A percentile compares a stretch with the other conserved stretches of the same genome.
phyloP scores from a whole-genome alignment of 208 protist genomes.

The Zelonia costaricensis region DNA sequence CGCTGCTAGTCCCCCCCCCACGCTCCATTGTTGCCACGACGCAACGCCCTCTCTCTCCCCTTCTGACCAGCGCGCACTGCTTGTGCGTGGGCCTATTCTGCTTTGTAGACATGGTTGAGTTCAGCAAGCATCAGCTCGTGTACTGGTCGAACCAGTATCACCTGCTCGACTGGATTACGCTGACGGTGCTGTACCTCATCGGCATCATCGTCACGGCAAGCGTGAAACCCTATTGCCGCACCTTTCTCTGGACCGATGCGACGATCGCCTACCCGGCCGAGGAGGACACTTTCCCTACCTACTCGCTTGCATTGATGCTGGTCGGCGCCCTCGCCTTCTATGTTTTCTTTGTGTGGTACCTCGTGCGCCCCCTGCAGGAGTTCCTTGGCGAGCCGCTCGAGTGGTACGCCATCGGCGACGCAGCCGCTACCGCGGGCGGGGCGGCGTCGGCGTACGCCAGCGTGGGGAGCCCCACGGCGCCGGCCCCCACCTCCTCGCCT shows the following conservation, averaged over 20 bases:
- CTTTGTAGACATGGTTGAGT: background rate
- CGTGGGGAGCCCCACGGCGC: background rate
- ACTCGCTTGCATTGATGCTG: conserved; percentile 50
- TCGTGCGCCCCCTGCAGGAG: conserved; percentile 31
- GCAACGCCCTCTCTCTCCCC: background rate
- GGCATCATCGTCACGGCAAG: conserved; percentile 1
- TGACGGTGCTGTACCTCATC: conserved; percentile 23
- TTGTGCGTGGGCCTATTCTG: no score
- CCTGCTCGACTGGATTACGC: conserved; percentile 46
- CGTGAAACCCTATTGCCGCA: conserved; percentile 52
- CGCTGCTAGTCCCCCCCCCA: no score
- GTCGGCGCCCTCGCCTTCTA: conserved; percentile 38
- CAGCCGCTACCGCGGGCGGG: background rate
- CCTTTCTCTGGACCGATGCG: conserved; percentile 75
- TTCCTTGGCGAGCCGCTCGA: conserved; percentile 33
- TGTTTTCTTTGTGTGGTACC: conserved; percentile 35
- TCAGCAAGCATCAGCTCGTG: conserved; percentile 4
- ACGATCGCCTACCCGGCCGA: conserved; percentile 56
- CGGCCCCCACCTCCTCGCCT: no score
- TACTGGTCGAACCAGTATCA: conserved; percentile 46
- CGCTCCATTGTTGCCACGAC: background rate
- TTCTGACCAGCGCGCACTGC: no score
- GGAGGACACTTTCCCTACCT: conserved; percentile 63
- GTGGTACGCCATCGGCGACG: conserved; percentile 13
- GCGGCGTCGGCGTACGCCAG: background rate